Percentiles rank a stretch among this genome's conserved stretches.
Evolutionary conservation across 495 filamentous ascomycete species (phyloP).

Genomic region (Hypoxylon crocopeplum): DNA sequence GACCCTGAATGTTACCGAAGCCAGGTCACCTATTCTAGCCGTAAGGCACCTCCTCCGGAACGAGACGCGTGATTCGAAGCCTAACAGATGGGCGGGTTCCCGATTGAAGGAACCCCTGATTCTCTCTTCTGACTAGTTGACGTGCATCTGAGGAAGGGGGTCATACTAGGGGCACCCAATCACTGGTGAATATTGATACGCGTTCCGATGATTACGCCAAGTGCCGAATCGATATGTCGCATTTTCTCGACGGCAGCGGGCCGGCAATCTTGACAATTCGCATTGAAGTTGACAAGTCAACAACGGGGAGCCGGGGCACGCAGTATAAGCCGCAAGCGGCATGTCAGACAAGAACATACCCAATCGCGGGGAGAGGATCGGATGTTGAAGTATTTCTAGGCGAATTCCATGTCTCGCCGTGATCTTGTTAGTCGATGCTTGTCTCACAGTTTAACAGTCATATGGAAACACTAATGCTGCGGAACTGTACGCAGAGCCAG

Average conservation of each 20-base stretch:
- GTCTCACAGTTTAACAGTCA: constrained; percentile 5
- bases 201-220: constrained; percentile 20
- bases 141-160: constrained; percentile 22
- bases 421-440: not conserved
- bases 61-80: constrained; percentile 18
- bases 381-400: not conserved
- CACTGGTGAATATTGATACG: constrained; percentile 6
- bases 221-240: constrained; percentile 29
- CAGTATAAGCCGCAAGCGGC: constrained; percentile 20
- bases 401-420: constrained; percentile 9
- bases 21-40: constrained; percentile 8
- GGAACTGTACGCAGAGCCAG: constrained; percentile 19
- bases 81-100: constrained; percentile 14
- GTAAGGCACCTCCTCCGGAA: not conserved
- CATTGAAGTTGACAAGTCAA: constrained; percentile 24
- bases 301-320: constrained; percentile 29
- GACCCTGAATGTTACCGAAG: constrained; percentile 21
- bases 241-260: constrained; percentile 15
- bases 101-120: constrained; percentile 18
- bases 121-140: constrained; percentile 6
- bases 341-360: constrained; percentile 12
- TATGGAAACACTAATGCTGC: constrained; percentile 18
- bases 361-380: constrained; percentile 20
- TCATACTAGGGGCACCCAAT: not conserved
- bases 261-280: constrained; percentile 26